These are phyloP conservation scores for Apiotrichum mycotoxinovorans DNA, from an alignment of 1,284 basidiomycete species.

Conservation along the genomic window DNA sequence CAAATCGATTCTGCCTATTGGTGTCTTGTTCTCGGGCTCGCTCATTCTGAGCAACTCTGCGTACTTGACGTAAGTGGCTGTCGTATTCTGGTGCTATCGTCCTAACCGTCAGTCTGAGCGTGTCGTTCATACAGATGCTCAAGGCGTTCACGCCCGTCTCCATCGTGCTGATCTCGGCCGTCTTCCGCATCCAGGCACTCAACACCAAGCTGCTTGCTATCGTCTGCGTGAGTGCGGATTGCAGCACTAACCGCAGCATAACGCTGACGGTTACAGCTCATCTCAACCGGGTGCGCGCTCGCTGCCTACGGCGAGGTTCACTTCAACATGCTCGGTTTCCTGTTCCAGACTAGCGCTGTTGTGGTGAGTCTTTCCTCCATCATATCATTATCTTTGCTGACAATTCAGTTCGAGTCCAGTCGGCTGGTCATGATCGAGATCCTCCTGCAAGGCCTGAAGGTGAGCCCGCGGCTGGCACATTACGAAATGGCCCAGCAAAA, in stretches of 20 bases:
- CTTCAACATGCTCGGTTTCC: slow-evolving; percentile 82
- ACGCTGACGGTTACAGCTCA: slow-evolving; percentile 60
- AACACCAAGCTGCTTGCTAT: slow-evolving; percentile 73
- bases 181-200: slow-evolving; percentile 78
- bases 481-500: neutral
- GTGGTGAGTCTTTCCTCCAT: slow-evolving; percentile 38
- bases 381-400: neutral
- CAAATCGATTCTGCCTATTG: slow-evolving; percentile 87
- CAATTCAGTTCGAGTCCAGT: slow-evolving; percentile 42
- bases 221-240: slow-evolving; percentile 57
- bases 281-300: slow-evolving; percentile 82
- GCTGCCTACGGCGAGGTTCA: slow-evolving; percentile 72
- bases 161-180: slow-evolving; percentile 87
- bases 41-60: slow-evolving; percentile 92
- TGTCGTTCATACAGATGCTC: slow-evolving; percentile 98
- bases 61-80: slow-evolving; percentile 59
- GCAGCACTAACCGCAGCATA: slow-evolving; percentile 42
- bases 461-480: too few relatives aligned
- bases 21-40: slow-evolving; percentile 84
- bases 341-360: slow-evolving; percentile 74
- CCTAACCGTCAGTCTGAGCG: slow-evolving; percentile 62
- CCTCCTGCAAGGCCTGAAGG: slow-evolving; percentile 46
- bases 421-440: slow-evolving; percentile 90
- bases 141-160: slow-evolving; percentile 95
- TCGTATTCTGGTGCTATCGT: neutral